Conservation (phyloP, 495 filamentous ascomycete species). For the Bathelium albidoporum region DNA sequence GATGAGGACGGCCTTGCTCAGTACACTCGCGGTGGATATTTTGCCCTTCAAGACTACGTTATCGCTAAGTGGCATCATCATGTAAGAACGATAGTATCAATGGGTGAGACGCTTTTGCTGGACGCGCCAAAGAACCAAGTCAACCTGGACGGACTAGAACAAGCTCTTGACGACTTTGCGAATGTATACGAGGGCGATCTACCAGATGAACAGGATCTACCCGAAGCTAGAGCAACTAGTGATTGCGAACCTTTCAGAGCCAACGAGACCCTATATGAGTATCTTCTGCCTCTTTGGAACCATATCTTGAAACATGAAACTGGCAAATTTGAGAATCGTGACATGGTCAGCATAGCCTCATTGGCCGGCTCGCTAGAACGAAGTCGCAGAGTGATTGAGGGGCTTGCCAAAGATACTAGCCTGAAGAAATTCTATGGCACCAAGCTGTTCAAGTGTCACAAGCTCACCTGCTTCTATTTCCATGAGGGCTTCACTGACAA, state of each 20-base stretch:
- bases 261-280: conserved; percentile 11
- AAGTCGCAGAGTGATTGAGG: conserved; percentile 25
- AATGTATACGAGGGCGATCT: conserved; percentile 14
- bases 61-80: conserved; percentile 33
- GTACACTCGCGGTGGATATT: conserved; percentile 20
- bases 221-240: neutral
- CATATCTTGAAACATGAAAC: conserved; percentile 21
- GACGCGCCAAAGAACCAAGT: neutral
- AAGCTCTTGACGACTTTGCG: conserved; percentile 22
- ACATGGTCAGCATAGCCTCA: conserved; percentile 16
- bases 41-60: conserved; percentile 34
- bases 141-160: conserved; percentile 5
- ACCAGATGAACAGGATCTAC: neutral
- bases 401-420: conserved; percentile 16
- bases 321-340: conserved; percentile 19
- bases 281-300: conserved; percentile 18
- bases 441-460: conserved; percentile 34
- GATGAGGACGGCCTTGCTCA: conserved; percentile 13
- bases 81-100: conserved; percentile 17
- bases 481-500: conserved; percentile 34
- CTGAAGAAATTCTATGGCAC: conserved; percentile 18
- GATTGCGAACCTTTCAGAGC: conserved; percentile 14
- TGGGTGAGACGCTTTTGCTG: neutral
- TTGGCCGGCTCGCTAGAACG: conserved; percentile 20
- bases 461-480: conserved; percentile 35